Conservation (phyloP, 768 basidiomycete species). For the Dentipellis sp. region DNA sequence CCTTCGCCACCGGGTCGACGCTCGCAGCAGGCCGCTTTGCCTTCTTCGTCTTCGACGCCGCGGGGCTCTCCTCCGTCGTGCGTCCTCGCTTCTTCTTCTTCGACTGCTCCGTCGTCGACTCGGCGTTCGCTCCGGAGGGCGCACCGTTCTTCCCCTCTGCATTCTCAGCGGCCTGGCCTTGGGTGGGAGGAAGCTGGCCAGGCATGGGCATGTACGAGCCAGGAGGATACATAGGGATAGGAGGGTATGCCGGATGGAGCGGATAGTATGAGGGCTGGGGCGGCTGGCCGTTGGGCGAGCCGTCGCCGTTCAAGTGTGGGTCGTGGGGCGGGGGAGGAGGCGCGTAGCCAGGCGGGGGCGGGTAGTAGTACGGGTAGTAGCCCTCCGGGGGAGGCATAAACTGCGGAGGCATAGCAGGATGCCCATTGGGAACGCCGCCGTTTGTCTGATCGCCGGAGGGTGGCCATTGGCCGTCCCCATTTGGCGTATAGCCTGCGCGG, state of each 20-base stretch:
- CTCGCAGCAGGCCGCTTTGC: slow-evolving; percentile 11
- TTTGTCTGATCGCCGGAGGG: slow-evolving; percentile 13
- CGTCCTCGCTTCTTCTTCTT: slow-evolving; percentile 11
- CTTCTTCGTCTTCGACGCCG: slow-evolving; percentile 21
- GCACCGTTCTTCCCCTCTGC: neutral
- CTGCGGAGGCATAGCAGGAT: slow-evolving; percentile 22
- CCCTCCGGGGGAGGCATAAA: slow-evolving; percentile 29
- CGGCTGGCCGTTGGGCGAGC: slow-evolving; percentile 21
- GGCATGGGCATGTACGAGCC: slow-evolving; percentile 15
- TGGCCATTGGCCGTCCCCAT: slow-evolving; percentile 26
- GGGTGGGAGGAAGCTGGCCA: slow-evolving; percentile 4
- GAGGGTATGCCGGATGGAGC: slow-evolving; percentile 25
- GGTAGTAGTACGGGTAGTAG: slow-evolving; percentile 37
- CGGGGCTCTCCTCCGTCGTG: slow-evolving; percentile 12
- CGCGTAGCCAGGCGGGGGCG: slow-evolving; percentile 31
- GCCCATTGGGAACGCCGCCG: slow-evolving; percentile 13
- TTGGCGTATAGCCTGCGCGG: slow-evolving; percentile 12
- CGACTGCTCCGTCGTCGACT: slow-evolving; percentile 10
- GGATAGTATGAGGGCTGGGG: slow-evolving; percentile 30
- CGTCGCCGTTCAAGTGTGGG: slow-evolving; percentile 18
- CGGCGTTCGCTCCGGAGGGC: slow-evolving; percentile 11
- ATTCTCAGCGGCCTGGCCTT: neutral
- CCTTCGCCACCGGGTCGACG: slow-evolving; percentile 12
- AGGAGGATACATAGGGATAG: slow-evolving; percentile 24
- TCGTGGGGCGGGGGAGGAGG: slow-evolving; percentile 26